Evolutionary conservation across 768 basidiomycete species (phyloP), one percentile per base, ranked within the genome.

Genomic region (Boletus rubropictus): DNA sequence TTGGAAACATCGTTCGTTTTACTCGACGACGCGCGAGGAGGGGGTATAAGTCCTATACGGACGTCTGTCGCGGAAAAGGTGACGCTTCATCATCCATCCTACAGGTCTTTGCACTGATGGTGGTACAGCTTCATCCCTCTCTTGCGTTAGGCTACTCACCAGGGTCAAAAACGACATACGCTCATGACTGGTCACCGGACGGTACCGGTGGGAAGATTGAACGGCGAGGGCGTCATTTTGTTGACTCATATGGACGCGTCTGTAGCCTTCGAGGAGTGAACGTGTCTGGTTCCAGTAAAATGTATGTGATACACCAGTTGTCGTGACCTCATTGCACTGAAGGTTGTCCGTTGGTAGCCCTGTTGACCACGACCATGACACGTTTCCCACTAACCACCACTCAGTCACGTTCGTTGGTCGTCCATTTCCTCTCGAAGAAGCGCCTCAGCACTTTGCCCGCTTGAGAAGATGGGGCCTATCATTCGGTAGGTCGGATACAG

Each of bases 371-470:
- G 74, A 84, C 42, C 76, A 86, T 46, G 75, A 75, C 45, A 67
- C 72, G 2, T 92, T 90, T 56, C 89, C 86, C 35, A 74, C 75
- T 3, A 73, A 80, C 31, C 79, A 79, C 44, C 69, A 77, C 39
- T 64, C 70, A 2, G 82, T 91, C 3, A 89, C 85, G 1, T 99
- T 97, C 63, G 85, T 95, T 21, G 88, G 87, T 10, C 72, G 92
- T 17, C 96, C 96, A 1, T 97, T 97, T 63, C 86, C 94, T 9
- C 70, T 98, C 2, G 80, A 84, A 37, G 87, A 98, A 52, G 94
- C 95, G 0, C 86, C 78, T 25, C 82, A 88, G 46, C 90, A 93
- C 57, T 82, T 92, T 60, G 73, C 84, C 5, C 73, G 92, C 39
- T 67, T 95, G 31, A 71, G 87, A 37, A 71, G 89, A 65, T 95